Evolutionary conservation across 2,329 filamentous ascomycete genomes (phyloP).

Genomic region (Xylariaceae sp.): DNA sequence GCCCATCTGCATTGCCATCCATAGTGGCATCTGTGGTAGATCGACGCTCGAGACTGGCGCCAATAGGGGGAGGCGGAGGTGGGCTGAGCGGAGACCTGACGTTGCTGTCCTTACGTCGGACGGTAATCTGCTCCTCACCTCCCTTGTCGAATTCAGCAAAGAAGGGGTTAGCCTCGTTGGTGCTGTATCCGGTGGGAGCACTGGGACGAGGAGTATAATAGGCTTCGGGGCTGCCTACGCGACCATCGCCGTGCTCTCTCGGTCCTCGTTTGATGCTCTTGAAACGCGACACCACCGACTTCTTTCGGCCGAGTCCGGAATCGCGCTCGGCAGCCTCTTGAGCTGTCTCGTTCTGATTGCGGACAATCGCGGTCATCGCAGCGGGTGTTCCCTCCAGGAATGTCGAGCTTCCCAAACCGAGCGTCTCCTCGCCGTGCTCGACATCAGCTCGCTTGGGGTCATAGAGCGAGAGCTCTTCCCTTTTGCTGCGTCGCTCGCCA

Average conservation of each 20-base stretch:
- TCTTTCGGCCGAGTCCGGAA: constrained; percentile 76
- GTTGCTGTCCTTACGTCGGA: constrained; percentile 36
- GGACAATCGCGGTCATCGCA: constrained; percentile 72
- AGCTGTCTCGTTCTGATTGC: constrained; percentile 65
- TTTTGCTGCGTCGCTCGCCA: constrained; percentile 26
- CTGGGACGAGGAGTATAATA: constrained; percentile 38
- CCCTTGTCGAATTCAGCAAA: constrained; percentile 68
- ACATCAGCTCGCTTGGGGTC: constrained; percentile 68
- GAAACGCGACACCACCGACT: constrained; percentile 89
- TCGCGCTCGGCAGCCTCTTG: constrained; percentile 51
- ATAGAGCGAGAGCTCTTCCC: constrained; percentile 52
- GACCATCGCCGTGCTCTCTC: constrained; percentile 56
- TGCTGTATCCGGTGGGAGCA: constrained; percentile 30
- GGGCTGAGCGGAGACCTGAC: constrained; percentile 47
- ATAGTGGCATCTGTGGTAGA: constrained; percentile 54
- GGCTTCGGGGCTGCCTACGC: constrained; percentile 55
- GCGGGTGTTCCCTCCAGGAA: constrained; percentile 94
- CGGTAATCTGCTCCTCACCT: constrained; percentile 48
- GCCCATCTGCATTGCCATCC: constrained; percentile 36
- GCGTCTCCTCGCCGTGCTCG: constrained; percentile 77
- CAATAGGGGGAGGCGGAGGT: constrained; percentile 34
- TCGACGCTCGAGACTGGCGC: constrained; percentile 56
- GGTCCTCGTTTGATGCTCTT: constrained; percentile 72
- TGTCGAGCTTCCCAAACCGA: constrained; percentile 88
- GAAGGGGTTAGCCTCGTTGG: constrained; percentile 68